phyloP scores from a whole-genome alignment of 2,329 filamentous ascomycete species.

The Fusarium chuoi region DNA sequence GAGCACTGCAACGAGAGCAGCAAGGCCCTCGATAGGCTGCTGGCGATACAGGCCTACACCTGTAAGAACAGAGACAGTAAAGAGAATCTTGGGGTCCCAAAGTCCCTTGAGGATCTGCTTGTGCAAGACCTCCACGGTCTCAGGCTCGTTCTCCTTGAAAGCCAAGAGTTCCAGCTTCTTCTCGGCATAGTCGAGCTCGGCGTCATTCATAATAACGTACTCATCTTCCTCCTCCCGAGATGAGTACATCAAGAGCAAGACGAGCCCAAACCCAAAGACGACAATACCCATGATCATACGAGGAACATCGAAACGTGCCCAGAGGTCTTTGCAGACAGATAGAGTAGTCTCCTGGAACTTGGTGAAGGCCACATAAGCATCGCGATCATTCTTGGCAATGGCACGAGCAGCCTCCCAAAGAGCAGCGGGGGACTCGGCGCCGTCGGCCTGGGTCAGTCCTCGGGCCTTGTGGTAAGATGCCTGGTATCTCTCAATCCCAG shows the following conservation, averaged over 20 bases:
- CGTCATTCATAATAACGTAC: slow-evolving; percentile 63
- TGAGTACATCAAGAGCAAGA: slow-evolving; percentile 79
- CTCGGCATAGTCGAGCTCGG: slow-evolving; percentile 69
- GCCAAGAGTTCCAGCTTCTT: slow-evolving; percentile 63
- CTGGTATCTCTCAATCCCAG: slow-evolving; percentile 91
- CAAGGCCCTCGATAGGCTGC: slow-evolving; percentile 49
- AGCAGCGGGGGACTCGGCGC: slow-evolving; percentile 49
- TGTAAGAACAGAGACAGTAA: slow-evolving; percentile 44
- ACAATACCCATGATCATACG: slow-evolving; percentile 85
- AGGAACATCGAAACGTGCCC: slow-evolving; percentile 90
- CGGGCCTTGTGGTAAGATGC: slow-evolving; percentile 80
- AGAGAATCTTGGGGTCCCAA: slow-evolving; percentile 50
- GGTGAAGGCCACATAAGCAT: slow-evolving; percentile 68
- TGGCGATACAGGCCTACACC: slow-evolving; percentile 47
- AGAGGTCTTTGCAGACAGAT: slow-evolving; percentile 81
- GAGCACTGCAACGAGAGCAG: slow-evolving; percentile 52
- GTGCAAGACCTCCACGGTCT: slow-evolving; percentile 53
- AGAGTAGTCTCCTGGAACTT: slow-evolving; percentile 84
- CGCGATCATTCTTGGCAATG: slow-evolving; percentile 52
- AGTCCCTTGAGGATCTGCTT: slow-evolving; percentile 49
- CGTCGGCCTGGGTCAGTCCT: slow-evolving; percentile 70
- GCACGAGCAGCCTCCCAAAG: slow-evolving; percentile 62
- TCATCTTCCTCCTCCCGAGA: slow-evolving; percentile 66
- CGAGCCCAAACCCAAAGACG: slow-evolving; percentile 74
- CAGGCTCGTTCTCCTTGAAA: slow-evolving; percentile 52